Evolutionary conservation across 306 rosid species (phyloP).

Genomic region (Begonia masoniana): DNA sequence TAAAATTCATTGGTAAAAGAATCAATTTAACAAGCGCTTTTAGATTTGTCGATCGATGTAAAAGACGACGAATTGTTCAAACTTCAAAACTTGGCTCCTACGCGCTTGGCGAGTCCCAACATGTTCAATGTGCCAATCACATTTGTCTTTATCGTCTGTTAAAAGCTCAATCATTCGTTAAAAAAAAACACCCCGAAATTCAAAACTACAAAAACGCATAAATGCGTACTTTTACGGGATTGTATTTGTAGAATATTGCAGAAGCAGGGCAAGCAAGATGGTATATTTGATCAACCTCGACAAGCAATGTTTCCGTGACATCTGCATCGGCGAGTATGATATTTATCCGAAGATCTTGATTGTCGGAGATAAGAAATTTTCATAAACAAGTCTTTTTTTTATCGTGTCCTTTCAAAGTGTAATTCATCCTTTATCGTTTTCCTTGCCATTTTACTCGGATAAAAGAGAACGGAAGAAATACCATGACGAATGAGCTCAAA

Average conservation of each 20-base stretch:
- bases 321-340: constrained; percentile 22
- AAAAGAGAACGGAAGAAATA: constrained; percentile 12
- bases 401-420: too few species aligned
- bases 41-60: too few species aligned
- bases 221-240: constrained; percentile 70
- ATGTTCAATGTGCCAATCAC: constrained; percentile 95
- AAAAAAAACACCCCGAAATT: too few species aligned
- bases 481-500: constrained; percentile 99
- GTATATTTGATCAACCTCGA: constrained; percentile 94
- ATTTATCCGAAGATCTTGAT: neutral
- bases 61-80: too few species aligned
- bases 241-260: constrained; percentile 90
- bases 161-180: neutral
- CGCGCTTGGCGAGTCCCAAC: constrained; percentile 98
- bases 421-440: too few species aligned
- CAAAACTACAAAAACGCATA: too few species aligned
- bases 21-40: neutral
- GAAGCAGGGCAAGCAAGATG: constrained; percentile 98
- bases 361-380: too few species aligned
- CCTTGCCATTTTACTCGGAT: neutral
- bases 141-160: constrained; percentile 84
- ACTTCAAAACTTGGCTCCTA: constrained; percentile 76
- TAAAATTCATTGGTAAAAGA: constrained; percentile 11
- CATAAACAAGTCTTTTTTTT: too few species aligned
- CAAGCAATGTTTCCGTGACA: constrained; percentile 70